Base-by-base conservation (phyloP, 306 rosid species). In the Senna tora region DNA sequence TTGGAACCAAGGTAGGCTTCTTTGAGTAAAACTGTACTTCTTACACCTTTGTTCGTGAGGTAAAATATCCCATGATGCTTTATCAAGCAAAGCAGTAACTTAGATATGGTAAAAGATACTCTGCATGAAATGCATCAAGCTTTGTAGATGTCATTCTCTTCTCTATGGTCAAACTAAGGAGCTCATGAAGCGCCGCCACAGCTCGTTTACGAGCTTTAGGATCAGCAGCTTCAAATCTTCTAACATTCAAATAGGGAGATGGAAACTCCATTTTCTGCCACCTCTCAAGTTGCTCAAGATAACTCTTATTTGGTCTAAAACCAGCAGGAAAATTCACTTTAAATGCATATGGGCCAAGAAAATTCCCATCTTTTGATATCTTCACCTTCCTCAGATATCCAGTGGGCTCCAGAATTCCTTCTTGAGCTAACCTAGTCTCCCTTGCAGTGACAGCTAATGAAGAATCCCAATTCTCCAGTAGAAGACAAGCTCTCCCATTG, bases 181-280 rank as follows among this genome's bases (percentile, higher is more conserved):
- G 89, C 87, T 93, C 98, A 43, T 93, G 97, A 69, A 93, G 85
- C 68, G 91, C 92, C 0, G 83, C 97, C 19, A 93, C 85, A 7
- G 83, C 81, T 7, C 94, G 84, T 80, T 93, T 93, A 43, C 91
- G 86, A 8, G 96, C 75, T 77, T 77, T 86, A 2, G 94, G 91
- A 77, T 87, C 92, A 22, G 85, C 74, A 36, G 65, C 71, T 20
- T 87, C 88, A 12, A 93, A 82, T 75, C 96, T 90, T 83, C 94
- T 90, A 0, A 96, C 98, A 39, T 78, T 93, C 76, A 93, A 75
- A 81, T 90, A 93, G 0, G 97, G 98, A 39, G 93, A 88, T 69
- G 96, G 96, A 81, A 90, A 90, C 36, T 90, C 96, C 87, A 88
- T 78, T 67, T 80, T 93, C 84, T 90, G 93, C 97, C 93, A 88